These are phyloP conservation scores for Viola pubescens DNA, from an alignment of 441 rosid species.

Conservation along the genomic window DNA sequence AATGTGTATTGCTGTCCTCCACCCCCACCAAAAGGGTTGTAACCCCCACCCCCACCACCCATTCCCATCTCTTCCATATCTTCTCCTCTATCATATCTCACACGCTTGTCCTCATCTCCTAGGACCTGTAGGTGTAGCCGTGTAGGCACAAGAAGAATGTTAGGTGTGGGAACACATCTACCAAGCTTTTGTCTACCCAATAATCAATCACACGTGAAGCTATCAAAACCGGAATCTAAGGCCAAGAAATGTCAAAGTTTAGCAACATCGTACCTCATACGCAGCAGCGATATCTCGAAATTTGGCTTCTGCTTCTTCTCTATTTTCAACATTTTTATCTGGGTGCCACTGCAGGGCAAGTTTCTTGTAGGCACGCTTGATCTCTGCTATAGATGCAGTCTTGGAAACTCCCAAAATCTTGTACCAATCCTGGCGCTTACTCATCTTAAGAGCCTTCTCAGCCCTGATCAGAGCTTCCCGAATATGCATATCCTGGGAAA, in stretches of 20 bases:
- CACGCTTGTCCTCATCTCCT: constrained; percentile 82
- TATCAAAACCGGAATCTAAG: no score
- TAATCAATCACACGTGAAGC: no score
- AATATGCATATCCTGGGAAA: constrained; percentile 69
- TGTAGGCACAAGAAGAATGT: constrained; percentile 5
- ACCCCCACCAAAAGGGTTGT: constrained; percentile 59
- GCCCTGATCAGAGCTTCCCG: constrained; percentile 77
- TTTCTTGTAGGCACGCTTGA: constrained; percentile 89
- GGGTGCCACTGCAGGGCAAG: constrained; percentile 98
- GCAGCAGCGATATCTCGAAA: constrained; percentile 93
- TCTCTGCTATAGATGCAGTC: constrained; percentile 71
- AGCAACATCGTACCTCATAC: constrained; percentile 51
- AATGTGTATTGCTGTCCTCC: constrained; percentile 81
- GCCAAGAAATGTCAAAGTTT: background rate
- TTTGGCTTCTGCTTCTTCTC: constrained; percentile 91
- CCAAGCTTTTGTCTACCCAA: no score
- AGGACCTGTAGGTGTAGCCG: constrained; percentile 43
- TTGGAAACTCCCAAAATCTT: constrained; percentile 76
- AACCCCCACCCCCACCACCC: constrained; percentile 71
- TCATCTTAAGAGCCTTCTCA: constrained; percentile 91
- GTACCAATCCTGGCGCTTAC: constrained; percentile 96
- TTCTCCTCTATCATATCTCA: constrained; percentile 91
- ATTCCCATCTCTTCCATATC: constrained; percentile 88
- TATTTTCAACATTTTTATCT: constrained; percentile 78
- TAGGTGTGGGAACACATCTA: background rate